Evolutionary conservation across 2,329 filamentous ascomycete species (phyloP), one percentile per base, ranked within the genome.

Genomic region (Rugonectria rugulosa): DNA sequence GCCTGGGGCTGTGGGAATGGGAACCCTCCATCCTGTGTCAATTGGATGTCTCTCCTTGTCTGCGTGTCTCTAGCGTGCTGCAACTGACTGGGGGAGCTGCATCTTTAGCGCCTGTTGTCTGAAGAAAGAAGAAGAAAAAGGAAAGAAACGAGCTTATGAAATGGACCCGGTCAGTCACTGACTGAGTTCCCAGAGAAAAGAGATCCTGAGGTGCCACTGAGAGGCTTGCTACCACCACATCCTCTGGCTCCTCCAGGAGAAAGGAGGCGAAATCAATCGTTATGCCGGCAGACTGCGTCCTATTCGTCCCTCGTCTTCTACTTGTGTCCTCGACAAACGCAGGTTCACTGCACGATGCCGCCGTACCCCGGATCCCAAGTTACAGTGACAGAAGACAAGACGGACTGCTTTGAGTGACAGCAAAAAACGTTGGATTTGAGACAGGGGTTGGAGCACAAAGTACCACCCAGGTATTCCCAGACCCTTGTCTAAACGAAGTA

Each of bases 1-100:
- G 63, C 57, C 45, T 26, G 20, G n/a, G 45, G 37, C 21, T 36
- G 42, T 40, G 21, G 43, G 42, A 32, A 47, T n/a, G n/a, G n/a
- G n/a, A n/a, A n/a, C n/a, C n/a, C n/a, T n/a, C n/a, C n/a, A n/a
- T n/a, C n/a, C n/a, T n/a, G n/a, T n/a, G n/a, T n/a, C n/a, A n/a
- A n/a, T n/a, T n/a, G n/a, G n/a, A n/a, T n/a, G n/a, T n/a, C n/a
- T n/a, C n/a, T n/a, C n/a, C 51, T 48, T 48, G 43, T 47, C 32
- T 46, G 38, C 44, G 27, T 23, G 38, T 41, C 40, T 49, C 38
- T 45, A 43, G 31, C 29, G 44, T 54, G 36, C 32, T 24, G 41
- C 32, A 45, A 34, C 49, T 20, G 49, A 24, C 17, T 27, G 19
- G 40, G 21, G 24, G 20, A 31, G 36, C 38, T 12, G 38, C 15